phyloP scores from a whole-genome alignment of 1,284 basidiomycete genomes.

The Fomitopsis schrenkii region DNA sequence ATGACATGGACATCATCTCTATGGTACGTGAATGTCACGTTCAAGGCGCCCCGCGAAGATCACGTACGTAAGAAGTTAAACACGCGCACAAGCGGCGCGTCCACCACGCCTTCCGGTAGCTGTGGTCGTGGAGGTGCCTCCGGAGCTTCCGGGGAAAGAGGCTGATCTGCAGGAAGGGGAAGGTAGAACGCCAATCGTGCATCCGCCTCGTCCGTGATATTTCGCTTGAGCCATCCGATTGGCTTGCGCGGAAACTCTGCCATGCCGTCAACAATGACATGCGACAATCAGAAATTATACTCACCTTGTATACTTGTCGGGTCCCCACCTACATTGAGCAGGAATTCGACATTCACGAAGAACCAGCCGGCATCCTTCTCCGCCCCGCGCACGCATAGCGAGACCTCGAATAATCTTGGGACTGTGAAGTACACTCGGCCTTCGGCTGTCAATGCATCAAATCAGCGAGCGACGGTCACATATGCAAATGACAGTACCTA shows the following conservation, averaged over 20 bases:
- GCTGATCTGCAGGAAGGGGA: slow-evolving; percentile 38
- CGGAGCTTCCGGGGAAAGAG: slow-evolving; percentile 34
- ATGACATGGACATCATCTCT: slow-evolving; percentile 85
- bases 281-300: not conserved
- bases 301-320: slow-evolving; percentile 66
- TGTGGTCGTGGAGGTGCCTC: slow-evolving; percentile 48
- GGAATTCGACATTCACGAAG: slow-evolving; percentile 68
- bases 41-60: not conserved
- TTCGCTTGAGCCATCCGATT: slow-evolving; percentile 56
- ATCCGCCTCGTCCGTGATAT: slow-evolving; percentile 72
- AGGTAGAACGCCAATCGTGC: slow-evolving; percentile 59
- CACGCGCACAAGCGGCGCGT: slow-evolving; percentile 74
- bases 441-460: slow-evolving; percentile 40
- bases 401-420: slow-evolving; percentile 71
- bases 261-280: not conserved
- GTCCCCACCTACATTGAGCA: slow-evolving; percentile 72
- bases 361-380: slow-evolving; percentile 75
- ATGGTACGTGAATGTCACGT: not conserved
- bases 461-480: not conserved
- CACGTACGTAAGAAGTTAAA: slow-evolving; percentile 79
- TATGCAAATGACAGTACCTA: slow-evolving; percentile 41
- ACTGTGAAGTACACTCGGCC: slow-evolving; percentile 78
- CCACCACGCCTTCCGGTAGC: slow-evolving; percentile 55
- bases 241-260: slow-evolving; percentile 71
- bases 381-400: slow-evolving; percentile 68